Evolutionary conservation across 257 asterid genomes (phyloP).

Genomic region (Penstemon newberryi): DNA sequence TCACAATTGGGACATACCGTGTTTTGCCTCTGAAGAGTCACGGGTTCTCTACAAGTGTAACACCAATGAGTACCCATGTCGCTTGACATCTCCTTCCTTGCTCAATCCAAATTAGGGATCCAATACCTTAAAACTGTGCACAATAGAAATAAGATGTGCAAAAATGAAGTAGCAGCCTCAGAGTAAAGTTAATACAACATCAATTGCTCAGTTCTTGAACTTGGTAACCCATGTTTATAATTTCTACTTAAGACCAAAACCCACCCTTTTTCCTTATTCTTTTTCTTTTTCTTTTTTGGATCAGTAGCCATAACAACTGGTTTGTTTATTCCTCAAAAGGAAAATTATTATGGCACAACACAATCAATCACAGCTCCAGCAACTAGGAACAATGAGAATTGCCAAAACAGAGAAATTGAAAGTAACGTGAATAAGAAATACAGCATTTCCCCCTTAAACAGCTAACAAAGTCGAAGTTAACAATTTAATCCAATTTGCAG

Average conservation of each 20-base stretch:
- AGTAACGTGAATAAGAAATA: too few relatives aligned
- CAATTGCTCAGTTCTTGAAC: not conserved
- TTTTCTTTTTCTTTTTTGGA: too few relatives aligned
- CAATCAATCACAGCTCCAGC: too few relatives aligned
- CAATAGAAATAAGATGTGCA: not conserved
- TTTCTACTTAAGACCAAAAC: not conserved
- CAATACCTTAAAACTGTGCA: slow-evolving; percentile 21
- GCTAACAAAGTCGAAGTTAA: too few relatives aligned
- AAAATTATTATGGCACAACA: too few relatives aligned
- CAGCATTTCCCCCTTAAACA: too few relatives aligned
- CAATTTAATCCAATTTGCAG: too few relatives aligned
- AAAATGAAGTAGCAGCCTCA: slow-evolving; percentile 17
- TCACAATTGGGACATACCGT: slow-evolving; percentile 58
- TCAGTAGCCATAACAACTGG: too few relatives aligned
- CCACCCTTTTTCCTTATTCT: not conserved
- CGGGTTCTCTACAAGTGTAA: slow-evolving; percentile 72
- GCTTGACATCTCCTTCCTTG: slow-evolving; percentile 50
- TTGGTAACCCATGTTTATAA: not conserved
- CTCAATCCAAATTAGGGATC: slow-evolving; percentile 13
- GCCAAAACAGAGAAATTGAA: too few relatives aligned
- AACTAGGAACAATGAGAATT: too few relatives aligned
- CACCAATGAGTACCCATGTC: slow-evolving; percentile 81
- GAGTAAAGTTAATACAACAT: slow-evolving; percentile 6
- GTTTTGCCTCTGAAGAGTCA: slow-evolving; percentile 42
- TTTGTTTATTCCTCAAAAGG: too few relatives aligned